phyloP scores from a whole-genome alignment of 1,284 basidiomycete genomes.

The Boletus smithii region DNA sequence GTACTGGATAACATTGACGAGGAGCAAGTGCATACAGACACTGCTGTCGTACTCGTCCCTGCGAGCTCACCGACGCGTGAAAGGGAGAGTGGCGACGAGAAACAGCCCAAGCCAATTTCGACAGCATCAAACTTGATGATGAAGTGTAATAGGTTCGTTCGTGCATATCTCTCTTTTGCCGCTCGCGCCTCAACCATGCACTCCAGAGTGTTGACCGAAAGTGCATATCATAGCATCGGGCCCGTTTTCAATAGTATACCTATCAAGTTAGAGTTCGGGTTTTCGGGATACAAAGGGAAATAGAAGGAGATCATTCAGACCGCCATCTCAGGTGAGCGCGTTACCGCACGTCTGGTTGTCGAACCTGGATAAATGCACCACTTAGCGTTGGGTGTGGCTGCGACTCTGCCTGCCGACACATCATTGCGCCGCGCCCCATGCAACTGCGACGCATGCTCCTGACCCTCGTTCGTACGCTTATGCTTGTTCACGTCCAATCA shows the following conservation, averaged over 20 bases:
- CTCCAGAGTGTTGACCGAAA: constrained; percentile 24
- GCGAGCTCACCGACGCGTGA: constrained; percentile 8
- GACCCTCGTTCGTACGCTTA: constrained; percentile 11
- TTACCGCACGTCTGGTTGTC: constrained; percentile 3
- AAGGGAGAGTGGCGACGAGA: not conserved
- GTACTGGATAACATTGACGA: constrained; percentile 24
- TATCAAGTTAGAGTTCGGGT: constrained; percentile 57
- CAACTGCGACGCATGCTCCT: not conserved
- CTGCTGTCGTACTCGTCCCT: constrained; percentile 15
- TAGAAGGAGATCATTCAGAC: constrained; percentile 75
- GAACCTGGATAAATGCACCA: constrained; percentile 1
- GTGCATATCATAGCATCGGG: constrained; percentile 12
- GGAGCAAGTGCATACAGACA: constrained; percentile 5
- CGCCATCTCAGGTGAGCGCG: constrained; percentile 52
- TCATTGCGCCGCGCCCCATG: constrained; percentile 10
- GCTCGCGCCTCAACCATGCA: not conserved
- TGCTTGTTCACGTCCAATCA: constrained; percentile 52
- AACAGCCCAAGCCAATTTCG: not conserved
- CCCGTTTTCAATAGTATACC: not conserved
- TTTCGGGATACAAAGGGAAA: constrained; percentile 66
- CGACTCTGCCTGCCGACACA: constrained; percentile 14
- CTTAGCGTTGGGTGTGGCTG: constrained; percentile 26
- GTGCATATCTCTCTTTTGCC: not conserved
- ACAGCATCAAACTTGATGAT: constrained; percentile 1
- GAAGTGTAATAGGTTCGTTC: constrained; percentile 20